Evolutionary conservation across 139 green algal genomes (phyloP).

Genomic region (Tetraselmis chui): DNA sequence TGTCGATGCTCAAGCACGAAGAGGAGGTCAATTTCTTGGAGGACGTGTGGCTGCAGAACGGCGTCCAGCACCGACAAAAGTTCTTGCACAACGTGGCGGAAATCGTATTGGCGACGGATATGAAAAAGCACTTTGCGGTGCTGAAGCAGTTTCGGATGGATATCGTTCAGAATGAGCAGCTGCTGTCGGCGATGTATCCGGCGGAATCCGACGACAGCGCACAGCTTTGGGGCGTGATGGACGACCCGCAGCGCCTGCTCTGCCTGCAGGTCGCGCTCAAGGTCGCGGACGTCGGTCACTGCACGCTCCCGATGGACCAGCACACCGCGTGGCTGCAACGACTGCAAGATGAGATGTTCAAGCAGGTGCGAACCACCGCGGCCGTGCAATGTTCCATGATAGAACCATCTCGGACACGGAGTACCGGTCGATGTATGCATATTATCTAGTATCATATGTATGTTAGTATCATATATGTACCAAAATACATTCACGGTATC

Average conservation of each 20-base stretch:
- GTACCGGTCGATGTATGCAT: too few relatives aligned
- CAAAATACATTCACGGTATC: too few relatives aligned
- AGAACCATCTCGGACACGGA: too few relatives aligned
- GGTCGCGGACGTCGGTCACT: slow-evolving; percentile 50
- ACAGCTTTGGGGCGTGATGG: background rate
- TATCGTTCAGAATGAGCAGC: background rate
- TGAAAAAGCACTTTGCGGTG: slow-evolving; percentile 58
- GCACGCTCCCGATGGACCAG: slow-evolving; percentile 31
- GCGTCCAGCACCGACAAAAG: slow-evolving; percentile 18
- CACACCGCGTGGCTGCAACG: slow-evolving; percentile 50
- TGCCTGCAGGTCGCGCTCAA: slow-evolving; percentile 48
- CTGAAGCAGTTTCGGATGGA: slow-evolving; percentile 46
- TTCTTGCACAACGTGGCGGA: slow-evolving; percentile 47
- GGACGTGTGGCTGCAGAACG: background rate
- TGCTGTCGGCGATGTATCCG: background rate
- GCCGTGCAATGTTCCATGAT: background rate
- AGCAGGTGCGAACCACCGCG: background rate
- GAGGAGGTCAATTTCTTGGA: background rate
- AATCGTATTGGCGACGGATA: slow-evolving; percentile 59
- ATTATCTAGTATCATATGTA: too few relatives aligned
- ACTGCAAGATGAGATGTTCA: slow-evolving; percentile 59
- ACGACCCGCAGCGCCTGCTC: background rate
- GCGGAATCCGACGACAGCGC: background rate
- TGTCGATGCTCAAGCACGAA: slow-evolving; percentile 24
- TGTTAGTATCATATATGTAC: too few relatives aligned